Percentiles rank a stretch among this genome's conserved stretches.
Evolutionary conservation across 768 basidiomycete genomes (phyloP).

Genomic region (Leccinum rimulosum): DNA sequence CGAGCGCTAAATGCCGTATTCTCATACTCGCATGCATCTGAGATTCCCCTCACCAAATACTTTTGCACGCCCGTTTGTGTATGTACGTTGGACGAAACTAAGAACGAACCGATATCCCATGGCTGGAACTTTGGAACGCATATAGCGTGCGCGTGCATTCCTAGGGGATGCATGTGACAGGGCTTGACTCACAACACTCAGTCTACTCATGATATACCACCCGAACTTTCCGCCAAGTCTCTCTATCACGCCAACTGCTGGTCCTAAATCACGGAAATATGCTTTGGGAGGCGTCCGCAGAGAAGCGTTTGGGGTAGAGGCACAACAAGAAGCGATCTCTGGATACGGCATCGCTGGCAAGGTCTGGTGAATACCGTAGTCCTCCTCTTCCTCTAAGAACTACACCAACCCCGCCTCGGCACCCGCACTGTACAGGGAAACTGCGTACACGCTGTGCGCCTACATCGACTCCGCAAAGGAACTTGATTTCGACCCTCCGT

Average conservation of each 20-base stretch:
- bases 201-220: constrained; percentile 7
- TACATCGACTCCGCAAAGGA: constrained; percentile 47
- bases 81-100: too few relatives aligned
- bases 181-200: too few relatives aligned
- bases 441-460: constrained; percentile 55
- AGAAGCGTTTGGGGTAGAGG: constrained; percentile 29
- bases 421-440: constrained; percentile 54
- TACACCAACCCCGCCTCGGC: background rate
- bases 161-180: too few relatives aligned
- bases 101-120: too few relatives aligned
- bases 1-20: background rate
- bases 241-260: constrained; percentile 35
- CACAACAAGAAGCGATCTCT: constrained; percentile 59
- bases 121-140: too few relatives aligned
- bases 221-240: constrained; percentile 48
- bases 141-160: too few relatives aligned
- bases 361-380: constrained; percentile 61
- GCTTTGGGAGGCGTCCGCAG: background rate
- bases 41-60: background rate
- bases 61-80: background rate
- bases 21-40: background rate
- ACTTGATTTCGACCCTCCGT: constrained; percentile 54
- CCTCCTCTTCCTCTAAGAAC: constrained; percentile 13
- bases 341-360: constrained; percentile 81
- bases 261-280: background rate